Evolutionary conservation across 139 green algal species (phyloP).

Genomic region (Trebouxia sp.): DNA sequence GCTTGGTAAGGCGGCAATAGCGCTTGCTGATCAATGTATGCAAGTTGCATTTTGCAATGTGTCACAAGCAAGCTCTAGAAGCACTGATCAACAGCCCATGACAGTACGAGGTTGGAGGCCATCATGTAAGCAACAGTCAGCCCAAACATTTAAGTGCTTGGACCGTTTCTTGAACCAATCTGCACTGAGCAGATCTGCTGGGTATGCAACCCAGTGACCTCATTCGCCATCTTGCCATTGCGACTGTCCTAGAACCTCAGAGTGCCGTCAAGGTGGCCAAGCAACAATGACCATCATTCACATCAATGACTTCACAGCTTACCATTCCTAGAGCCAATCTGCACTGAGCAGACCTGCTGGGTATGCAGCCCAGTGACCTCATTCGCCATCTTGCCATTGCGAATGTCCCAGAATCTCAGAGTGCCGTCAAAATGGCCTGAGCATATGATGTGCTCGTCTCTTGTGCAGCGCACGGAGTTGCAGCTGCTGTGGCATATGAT

Average conservation of each 20-base stretch:
- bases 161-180: slow-evolving; percentile 14
- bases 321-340: slow-evolving; percentile 14
- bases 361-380: slow-evolving; percentile 51
- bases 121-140: no score
- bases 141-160: not conserved
- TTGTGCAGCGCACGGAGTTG: slow-evolving; percentile 46
- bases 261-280: slow-evolving; percentile 67
- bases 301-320: not conserved
- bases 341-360: slow-evolving; percentile 39
- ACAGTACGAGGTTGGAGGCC: no score
- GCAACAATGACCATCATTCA: no score
- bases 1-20: no score
- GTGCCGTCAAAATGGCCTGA: slow-evolving; percentile 64
- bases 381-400: slow-evolving; percentile 32
- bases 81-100: no score
- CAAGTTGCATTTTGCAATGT: no score
- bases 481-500: slow-evolving; percentile 61
- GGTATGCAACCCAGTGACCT: slow-evolving; percentile 49
- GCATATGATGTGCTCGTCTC: slow-evolving; percentile 43
- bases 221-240: slow-evolving; percentile 30
- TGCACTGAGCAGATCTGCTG: slow-evolving; percentile 39
- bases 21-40: no score
- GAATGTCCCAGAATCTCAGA: slow-evolving; percentile 73
- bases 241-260: slow-evolving; percentile 75
- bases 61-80: no score